phyloP scores from a whole-genome alignment of 495 filamentous ascomycete genomes.

The Thermothielavioides terrestris region DNA sequence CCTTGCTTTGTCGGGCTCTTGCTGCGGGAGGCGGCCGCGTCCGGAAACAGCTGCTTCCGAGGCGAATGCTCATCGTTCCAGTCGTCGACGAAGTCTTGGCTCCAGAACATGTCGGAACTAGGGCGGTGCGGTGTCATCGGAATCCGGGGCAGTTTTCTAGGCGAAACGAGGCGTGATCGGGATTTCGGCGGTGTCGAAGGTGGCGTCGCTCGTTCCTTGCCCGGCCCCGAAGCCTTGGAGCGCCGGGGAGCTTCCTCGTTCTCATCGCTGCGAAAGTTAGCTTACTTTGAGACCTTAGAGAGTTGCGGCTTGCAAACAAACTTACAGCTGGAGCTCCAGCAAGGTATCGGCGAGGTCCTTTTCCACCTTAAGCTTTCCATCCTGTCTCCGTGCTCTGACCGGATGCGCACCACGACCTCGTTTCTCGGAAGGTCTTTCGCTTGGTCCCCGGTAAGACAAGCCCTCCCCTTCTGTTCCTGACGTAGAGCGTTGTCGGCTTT shows the following conservation, averaged over 20 bases:
- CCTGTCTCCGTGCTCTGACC: not conserved
- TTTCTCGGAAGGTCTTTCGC: not conserved
- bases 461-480: not conserved
- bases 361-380: not conserved
- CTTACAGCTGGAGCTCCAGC: constrained; percentile 19
- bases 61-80: constrained; percentile 80
- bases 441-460: not conserved
- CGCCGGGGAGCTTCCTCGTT: not conserved
- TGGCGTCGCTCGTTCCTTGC: constrained; percentile 10
- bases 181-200: constrained; percentile 23
- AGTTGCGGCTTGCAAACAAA: not conserved
- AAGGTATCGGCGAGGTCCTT: constrained; percentile 19
- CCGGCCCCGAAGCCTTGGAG: not conserved
- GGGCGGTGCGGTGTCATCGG: constrained; percentile 47
- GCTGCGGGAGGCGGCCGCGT: constrained; percentile 19
- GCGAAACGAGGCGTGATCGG: constrained; percentile 22
- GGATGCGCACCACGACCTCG: not conserved
- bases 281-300: not conserved
- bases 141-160: constrained; percentile 32
- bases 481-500: not conserved
- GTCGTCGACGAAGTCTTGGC: constrained; percentile 59
- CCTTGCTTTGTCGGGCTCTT: constrained; percentile 39
- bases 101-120: constrained; percentile 75
- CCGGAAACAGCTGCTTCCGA: constrained; percentile 40
- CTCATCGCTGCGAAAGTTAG: constrained; percentile 5